Conservation (phyloP, 169 alveolate genomes). For the Toxoplasma gondii region DNA sequence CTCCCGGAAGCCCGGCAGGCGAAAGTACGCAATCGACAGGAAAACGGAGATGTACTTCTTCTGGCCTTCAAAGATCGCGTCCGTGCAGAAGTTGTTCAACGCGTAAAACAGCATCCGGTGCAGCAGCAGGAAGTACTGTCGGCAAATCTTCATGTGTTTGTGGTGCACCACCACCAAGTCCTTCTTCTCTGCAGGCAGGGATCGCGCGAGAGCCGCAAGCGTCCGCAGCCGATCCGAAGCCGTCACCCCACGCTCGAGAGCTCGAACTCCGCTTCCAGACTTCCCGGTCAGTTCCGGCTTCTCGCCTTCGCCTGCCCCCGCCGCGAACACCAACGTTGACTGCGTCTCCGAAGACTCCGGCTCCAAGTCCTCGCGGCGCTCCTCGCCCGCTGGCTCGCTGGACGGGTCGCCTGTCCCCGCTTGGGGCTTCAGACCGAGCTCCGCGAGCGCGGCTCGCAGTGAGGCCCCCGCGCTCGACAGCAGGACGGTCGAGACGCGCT, state of each 20-base stretch:
- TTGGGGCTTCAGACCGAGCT: background rate
- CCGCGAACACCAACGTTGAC: too few relatives aligned
- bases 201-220: background rate
- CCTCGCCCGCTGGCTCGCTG: background rate
- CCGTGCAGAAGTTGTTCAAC: slow-evolving; percentile 55
- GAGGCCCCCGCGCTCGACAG: background rate
- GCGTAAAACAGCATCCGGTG: slow-evolving; percentile 59
- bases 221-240: slow-evolving; percentile 16
- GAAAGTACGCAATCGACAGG: slow-evolving; percentile 60
- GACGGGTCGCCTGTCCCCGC: background rate
- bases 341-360: too few relatives aligned
- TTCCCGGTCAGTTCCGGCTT: background rate
- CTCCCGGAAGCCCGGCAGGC: slow-evolving; percentile 64
- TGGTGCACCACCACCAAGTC: slow-evolving; percentile 40
- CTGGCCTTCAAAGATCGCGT: slow-evolving; percentile 68
- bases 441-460: background rate
- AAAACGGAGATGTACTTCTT: slow-evolving; percentile 51
- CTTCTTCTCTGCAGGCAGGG: slow-evolving; percentile 15
- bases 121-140: slow-evolving; percentile 66
- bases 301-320: background rate
- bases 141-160: slow-evolving; percentile 66
- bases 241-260: slow-evolving; percentile 44
- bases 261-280: background rate
- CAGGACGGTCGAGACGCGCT: background rate
- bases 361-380: background rate